phyloP scores from a whole-genome alignment of 2,329 filamentous ascomycete genomes.

The Phialocephala subalpina region DNA sequence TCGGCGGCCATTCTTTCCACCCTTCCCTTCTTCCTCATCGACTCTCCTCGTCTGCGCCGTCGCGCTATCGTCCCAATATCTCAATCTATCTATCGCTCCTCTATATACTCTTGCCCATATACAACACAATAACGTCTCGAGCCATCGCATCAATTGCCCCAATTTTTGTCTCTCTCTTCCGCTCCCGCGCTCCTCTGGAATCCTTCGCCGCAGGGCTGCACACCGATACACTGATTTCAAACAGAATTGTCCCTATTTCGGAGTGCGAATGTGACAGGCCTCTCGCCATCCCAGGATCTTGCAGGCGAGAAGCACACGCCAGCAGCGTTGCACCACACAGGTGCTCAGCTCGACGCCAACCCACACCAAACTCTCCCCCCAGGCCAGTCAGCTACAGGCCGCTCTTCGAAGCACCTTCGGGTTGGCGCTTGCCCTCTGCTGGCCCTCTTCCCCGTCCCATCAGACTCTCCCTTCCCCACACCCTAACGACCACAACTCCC shows the following conservation, averaged over 20 bases:
- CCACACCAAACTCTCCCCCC: constrained; percentile 17
- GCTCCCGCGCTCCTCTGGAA: background rate
- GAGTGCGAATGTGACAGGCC: constrained; percentile 24
- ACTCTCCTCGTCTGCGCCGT: background rate
- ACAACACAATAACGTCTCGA: background rate
- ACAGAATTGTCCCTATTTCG: constrained; percentile 16
- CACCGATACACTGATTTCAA: constrained; percentile 9
- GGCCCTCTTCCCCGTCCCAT: background rate
- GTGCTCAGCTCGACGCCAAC: constrained; percentile 12
- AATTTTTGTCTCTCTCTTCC: background rate
- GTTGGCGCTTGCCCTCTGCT: constrained; percentile 17
- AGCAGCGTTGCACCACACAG: constrained; percentile 14
- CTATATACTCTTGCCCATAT: background rate
- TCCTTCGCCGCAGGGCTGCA: constrained; percentile 16
- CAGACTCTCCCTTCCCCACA: constrained; percentile 18
- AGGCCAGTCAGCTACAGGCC: background rate
- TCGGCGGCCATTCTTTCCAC: background rate
- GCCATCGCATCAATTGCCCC: constrained; percentile 2
- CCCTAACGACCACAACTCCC: constrained; percentile 11
- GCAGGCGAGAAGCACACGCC: constrained; percentile 19
- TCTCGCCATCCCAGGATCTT: constrained; percentile 17
- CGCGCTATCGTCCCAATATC: background rate
- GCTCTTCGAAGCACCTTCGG: constrained; percentile 1
- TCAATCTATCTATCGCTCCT: background rate
- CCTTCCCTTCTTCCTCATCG: background rate